Percentiles rank a stretch among this genome's conserved stretches.
Evolutionary conservation across 129 eudicot genomes (phyloP).

Genomic region (Kitagawia praeruptora): DNA sequence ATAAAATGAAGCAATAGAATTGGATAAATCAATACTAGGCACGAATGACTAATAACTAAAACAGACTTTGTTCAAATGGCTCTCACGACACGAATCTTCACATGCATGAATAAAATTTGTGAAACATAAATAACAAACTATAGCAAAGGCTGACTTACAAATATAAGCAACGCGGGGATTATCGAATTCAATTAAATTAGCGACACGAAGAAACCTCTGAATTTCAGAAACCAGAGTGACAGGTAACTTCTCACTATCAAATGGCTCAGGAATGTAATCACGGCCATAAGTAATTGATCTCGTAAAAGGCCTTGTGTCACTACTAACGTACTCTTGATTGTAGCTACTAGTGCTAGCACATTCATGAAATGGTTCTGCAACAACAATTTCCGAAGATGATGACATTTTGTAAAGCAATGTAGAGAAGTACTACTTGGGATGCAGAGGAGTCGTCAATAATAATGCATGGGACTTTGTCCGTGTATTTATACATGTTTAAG

Average conservation of each 20-base stretch:
- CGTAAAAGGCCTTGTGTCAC: conserved; percentile 22
- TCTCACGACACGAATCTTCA: too few species aligned
- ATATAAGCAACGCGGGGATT: conserved; percentile 90
- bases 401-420: conserved; percentile 11
- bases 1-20: too few species aligned
- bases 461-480: background rate
- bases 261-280: conserved; percentile 65
- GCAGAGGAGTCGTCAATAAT: conserved; percentile 4
- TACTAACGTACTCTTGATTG: conserved; percentile 19
- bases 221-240: conserved; percentile 79
- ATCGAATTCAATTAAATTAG: conserved; percentile 67
- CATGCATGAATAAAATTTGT: background rate
- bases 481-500: background rate
- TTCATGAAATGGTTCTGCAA: conserved; percentile 52
- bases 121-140: background rate
- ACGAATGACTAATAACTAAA: too few species aligned
- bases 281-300: conserved; percentile 49
- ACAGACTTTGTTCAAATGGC: too few species aligned
- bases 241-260: conserved; percentile 89
- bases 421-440: conserved; percentile 9
- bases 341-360: conserved; percentile 17
- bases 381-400: conserved; percentile 67
- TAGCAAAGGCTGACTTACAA: conserved; percentile 38
- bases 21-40: background rate
- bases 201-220: conserved; percentile 88